phyloP scores from a whole-genome alignment of 139 green algal species.

The Volvox reticuliferus region DNA sequence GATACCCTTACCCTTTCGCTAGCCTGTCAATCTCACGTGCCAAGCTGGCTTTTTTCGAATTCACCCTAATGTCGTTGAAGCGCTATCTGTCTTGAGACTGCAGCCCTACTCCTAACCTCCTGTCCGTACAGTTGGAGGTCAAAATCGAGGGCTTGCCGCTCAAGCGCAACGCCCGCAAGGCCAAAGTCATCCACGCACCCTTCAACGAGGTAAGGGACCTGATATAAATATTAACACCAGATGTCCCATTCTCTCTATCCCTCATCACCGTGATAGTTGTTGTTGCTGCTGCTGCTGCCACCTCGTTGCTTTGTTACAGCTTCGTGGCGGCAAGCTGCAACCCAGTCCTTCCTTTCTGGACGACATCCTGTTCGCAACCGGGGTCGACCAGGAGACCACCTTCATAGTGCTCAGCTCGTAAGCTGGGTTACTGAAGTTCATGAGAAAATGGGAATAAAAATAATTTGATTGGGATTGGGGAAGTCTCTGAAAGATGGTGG shows the following conservation, averaged over 20 bases:
- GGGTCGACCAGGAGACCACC: conserved; percentile 4
- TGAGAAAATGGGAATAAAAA: too few relatives aligned
- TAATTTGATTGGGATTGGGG: too few relatives aligned
- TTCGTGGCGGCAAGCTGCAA: conserved; percentile 22
- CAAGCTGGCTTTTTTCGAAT: too few relatives aligned
- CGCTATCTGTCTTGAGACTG: too few relatives aligned
- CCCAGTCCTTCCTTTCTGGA: conserved; percentile 37
- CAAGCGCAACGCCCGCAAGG: conserved; percentile 5
- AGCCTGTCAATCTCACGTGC: too few relatives aligned
- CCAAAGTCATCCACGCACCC: conserved; percentile 36
- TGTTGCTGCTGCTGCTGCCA: neutral
- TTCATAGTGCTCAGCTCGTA: conserved; percentile 52
- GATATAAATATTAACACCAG: too few relatives aligned
- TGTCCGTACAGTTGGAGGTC: conserved; percentile 19
- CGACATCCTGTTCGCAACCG: conserved; percentile 46
- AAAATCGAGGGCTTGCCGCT: conserved; percentile 44
- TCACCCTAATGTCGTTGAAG: too few relatives aligned
- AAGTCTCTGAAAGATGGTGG: too few relatives aligned
- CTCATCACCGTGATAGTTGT: neutral
- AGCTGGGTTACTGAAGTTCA: neutral
- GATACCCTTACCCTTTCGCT: too few relatives aligned
- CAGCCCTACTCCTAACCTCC: neutral
- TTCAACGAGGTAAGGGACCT: conserved; percentile 36
- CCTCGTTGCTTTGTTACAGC: neutral
- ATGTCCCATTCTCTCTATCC: too few relatives aligned